Conservation (phyloP, 768 basidiomycete species). For the Boletus pseudo-olivaceus region DNA sequence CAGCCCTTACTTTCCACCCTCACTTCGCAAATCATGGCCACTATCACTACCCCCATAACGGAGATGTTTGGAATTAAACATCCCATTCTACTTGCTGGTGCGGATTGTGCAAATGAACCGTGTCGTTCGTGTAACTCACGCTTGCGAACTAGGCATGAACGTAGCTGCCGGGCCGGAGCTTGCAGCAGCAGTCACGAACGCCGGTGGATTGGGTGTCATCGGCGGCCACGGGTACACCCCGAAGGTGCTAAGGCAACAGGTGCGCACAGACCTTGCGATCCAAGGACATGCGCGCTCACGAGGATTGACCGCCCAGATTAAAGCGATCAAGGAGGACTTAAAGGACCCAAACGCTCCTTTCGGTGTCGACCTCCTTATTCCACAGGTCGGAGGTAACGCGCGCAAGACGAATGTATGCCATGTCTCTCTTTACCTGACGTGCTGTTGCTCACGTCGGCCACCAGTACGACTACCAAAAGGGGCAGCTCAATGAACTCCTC, state of each 20-base stretch:
- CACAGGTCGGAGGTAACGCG: constrained; percentile 81
- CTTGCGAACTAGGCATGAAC: constrained; percentile 49
- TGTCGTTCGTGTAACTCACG: constrained; percentile 31
- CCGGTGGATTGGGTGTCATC: constrained; percentile 89
- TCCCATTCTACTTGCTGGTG: constrained; percentile 81
- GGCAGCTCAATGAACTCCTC: constrained; percentile 77
- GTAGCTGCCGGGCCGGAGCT: constrained; percentile 75
- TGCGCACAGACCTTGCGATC: constrained; percentile 28
- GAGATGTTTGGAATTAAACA: constrained; percentile 87
- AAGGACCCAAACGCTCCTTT: constrained; percentile 77
- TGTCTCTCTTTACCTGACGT: not conserved
- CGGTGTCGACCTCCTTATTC: constrained; percentile 88
- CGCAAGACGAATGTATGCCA: constrained; percentile 81
- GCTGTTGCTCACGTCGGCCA: not conserved
- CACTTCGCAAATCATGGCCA: constrained; percentile 30
- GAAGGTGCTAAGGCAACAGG: constrained; percentile 75
- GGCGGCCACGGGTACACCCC: constrained; percentile 88
- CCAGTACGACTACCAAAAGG: constrained; percentile 87
- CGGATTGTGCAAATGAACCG: not conserved
- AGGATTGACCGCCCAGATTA: constrained; percentile 46
- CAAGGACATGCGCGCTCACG: constrained; percentile 1
- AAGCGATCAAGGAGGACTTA: constrained; percentile 66
- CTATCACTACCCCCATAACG: constrained; percentile 83
- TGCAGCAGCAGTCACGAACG: constrained; percentile 91
- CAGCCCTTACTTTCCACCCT: not conserved